These are phyloP conservation scores for Sugiyamaella neomexicana DNA, from an alignment of 1,139 yeast species.

Conservation along the genomic window DNA sequence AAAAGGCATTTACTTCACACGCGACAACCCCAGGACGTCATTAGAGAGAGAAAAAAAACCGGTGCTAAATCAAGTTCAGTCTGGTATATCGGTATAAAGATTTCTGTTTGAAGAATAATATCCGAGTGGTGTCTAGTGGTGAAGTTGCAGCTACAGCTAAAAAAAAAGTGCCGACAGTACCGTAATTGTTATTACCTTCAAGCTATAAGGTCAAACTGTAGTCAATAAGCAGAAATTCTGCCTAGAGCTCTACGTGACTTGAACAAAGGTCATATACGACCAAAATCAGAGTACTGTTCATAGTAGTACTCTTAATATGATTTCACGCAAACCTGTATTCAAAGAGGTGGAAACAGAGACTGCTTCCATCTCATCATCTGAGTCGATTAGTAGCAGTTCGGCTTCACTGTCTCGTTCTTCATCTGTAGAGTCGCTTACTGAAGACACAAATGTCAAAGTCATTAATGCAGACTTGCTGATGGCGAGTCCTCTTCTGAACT, in stretches of 20 bases:
- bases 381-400: neutral
- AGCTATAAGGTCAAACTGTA: too few relatives aligned
- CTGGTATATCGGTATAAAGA: neutral
- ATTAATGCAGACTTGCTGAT: neutral
- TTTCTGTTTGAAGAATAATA: neutral
- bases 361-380: slow-evolving; percentile 13
- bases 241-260: too few relatives aligned
- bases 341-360: neutral
- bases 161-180: neutral
- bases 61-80: neutral
- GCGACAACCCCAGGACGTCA: neutral
- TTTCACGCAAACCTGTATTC: neutral
- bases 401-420: slow-evolving; percentile 7
- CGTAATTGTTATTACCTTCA: neutral
- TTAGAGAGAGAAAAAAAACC: neutral
- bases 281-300: too few relatives aligned
- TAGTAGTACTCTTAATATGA: neutral
- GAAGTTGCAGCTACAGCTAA: neutral
- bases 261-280: too few relatives aligned
- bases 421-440: slow-evolving; percentile 10
- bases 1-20: neutral
- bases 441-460: neutral
- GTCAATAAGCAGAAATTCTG: too few relatives aligned
- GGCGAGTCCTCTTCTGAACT: neutral
- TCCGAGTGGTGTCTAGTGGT: neutral